Evolutionary conservation across 441 rosid genomes (phyloP).

Genomic region (Corymbia citriodora): DNA sequence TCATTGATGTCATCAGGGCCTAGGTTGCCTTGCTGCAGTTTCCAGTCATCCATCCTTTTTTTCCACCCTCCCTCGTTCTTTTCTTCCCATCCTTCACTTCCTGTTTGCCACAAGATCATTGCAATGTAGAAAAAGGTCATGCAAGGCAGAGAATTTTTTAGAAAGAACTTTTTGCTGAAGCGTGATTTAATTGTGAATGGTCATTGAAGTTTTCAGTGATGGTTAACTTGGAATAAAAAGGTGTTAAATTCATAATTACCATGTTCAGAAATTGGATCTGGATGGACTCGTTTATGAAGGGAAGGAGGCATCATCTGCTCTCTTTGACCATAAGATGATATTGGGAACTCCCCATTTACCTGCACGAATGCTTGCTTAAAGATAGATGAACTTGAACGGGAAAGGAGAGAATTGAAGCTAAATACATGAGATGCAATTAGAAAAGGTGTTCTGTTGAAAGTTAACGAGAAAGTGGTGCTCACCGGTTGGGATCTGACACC

Average conservation of each 20-base stretch:
- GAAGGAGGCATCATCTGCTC: slow-evolving; percentile 56
- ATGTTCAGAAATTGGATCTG: slow-evolving; percentile 78
- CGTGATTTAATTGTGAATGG: neutral
- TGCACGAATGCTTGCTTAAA: slow-evolving; percentile 13
- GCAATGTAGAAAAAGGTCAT: neutral
- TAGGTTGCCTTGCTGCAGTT: slow-evolving; percentile 76
- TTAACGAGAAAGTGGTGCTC: slow-evolving; percentile 3
- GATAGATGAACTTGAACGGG: neutral
- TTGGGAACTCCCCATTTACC: slow-evolving; percentile 83
- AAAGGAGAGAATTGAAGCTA: neutral
- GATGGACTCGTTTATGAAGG: slow-evolving; percentile 83
- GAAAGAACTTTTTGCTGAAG: neutral
- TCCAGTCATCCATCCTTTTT: slow-evolving; percentile 96
- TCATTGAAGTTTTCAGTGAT: neutral
- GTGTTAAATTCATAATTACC: slow-evolving; percentile 24
- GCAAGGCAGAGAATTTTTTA: neutral
- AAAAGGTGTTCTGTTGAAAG: neutral
- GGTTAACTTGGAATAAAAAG: neutral
- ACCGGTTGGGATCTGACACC: slow-evolving; percentile 76
- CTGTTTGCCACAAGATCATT: slow-evolving; percentile 18
- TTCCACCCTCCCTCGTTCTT: slow-evolving; percentile 88
- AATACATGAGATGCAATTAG: neutral
- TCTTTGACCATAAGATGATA: slow-evolving; percentile 52
- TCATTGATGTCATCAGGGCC: slow-evolving; percentile 65
- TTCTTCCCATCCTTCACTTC: slow-evolving; percentile 76